These are phyloP conservation scores for Arxiozyma slooffiae DNA, from an alignment of 1,139 yeast genomes.

Conservation along the genomic window DNA sequence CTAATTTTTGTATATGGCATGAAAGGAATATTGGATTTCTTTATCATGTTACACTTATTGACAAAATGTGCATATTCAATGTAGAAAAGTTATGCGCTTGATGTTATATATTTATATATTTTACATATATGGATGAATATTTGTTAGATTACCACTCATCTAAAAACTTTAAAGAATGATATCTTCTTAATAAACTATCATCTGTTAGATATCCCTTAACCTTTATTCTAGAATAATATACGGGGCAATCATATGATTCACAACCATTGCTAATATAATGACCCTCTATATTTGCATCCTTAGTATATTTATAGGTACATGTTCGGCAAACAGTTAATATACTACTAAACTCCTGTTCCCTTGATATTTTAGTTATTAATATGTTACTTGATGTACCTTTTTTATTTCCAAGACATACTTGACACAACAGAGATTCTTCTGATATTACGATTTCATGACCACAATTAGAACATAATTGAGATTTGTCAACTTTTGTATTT, in stretches of 20 bases:
- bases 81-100: too few species aligned
- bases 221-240: conserved; percentile 31
- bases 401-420: conserved; percentile 29
- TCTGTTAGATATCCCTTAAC: conserved; percentile 7
- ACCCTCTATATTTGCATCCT: conserved; percentile 17
- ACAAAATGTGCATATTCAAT: too few species aligned
- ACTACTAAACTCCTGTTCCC: conserved; percentile 18
- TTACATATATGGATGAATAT: neutral
- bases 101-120: neutral
- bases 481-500: conserved; percentile 11
- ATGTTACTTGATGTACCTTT: conserved; percentile 20
- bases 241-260: conserved; percentile 34
- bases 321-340: conserved; percentile 27
- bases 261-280: conserved; percentile 22
- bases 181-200: conserved; percentile 1
- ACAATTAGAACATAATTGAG: conserved; percentile 18
- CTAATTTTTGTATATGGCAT: neutral
- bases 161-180: conserved; percentile 8
- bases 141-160: conserved; percentile 12
- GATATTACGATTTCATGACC: conserved; percentile 10
- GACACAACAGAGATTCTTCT: conserved; percentile 29
- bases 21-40: too few species aligned
- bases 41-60: too few species aligned
- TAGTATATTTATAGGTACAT: conserved; percentile 23
- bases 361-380: conserved; percentile 11